Evolutionary conservation across 805 yeast species (phyloP).

Genomic region (Candida anglica): DNA sequence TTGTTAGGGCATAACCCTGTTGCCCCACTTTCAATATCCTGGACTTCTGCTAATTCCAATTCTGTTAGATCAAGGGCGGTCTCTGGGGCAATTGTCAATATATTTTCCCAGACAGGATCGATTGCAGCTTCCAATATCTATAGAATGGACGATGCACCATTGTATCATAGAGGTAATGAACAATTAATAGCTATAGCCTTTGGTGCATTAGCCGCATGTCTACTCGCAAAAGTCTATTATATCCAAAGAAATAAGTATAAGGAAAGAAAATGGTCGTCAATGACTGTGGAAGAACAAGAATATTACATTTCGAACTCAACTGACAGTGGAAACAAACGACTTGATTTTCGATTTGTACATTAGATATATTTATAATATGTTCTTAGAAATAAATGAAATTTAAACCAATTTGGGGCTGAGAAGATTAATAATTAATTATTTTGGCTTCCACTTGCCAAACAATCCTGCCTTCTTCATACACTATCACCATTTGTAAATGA

Average conservation of each 20-base stretch:
- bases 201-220: conserved; percentile 23
- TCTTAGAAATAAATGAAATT: too few relatives aligned
- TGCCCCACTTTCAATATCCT: conserved; percentile 52
- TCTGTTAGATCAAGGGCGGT: conserved; percentile 61
- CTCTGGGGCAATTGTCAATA: conserved; percentile 61
- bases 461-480: too few relatives aligned
- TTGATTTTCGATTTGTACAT: conserved; percentile 43
- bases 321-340: conserved; percentile 55
- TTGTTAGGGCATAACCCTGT: conserved; percentile 42
- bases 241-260: conserved; percentile 38
- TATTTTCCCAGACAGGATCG: conserved; percentile 56
- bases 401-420: too few relatives aligned
- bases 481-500: too few relatives aligned
- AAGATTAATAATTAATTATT: too few relatives aligned
- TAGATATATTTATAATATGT: too few relatives aligned
- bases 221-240: conserved; percentile 34
- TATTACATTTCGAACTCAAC: conserved; percentile 41
- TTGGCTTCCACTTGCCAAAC: too few relatives aligned
- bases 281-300: conserved; percentile 47
- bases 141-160: conserved; percentile 52
- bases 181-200: conserved; percentile 33
- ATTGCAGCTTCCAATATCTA: conserved; percentile 56
- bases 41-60: conserved; percentile 62
- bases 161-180: conserved; percentile 55
- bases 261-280: conserved; percentile 45